These are phyloP conservation scores for Trichoderma sp. DNA, from an alignment of 2,329 filamentous ascomycete species.

Conservation along the genomic window DNA sequence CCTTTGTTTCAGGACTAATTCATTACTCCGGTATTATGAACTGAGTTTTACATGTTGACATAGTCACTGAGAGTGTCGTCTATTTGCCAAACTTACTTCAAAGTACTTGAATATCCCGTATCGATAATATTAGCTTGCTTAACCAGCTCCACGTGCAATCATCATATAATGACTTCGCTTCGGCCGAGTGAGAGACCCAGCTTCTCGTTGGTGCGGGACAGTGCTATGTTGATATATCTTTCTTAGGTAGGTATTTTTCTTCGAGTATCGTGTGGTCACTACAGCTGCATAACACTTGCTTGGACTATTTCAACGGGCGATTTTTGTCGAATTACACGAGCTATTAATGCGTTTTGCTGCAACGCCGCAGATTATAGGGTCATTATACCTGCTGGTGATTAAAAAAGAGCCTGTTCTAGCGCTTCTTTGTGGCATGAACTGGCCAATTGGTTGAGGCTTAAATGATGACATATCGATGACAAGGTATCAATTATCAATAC, in stretches of 20 bases:
- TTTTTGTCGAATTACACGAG: neutral
- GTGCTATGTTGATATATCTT: neutral
- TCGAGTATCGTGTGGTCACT: neutral
- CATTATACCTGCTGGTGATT: neutral
- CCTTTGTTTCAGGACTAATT: neutral
- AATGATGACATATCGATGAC: too few species aligned
- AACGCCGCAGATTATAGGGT: neutral
- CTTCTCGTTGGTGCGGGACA: neutral
- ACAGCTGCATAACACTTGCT: neutral
- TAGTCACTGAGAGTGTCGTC: neutral
- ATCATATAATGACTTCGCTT: neutral
- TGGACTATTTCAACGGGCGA: neutral
- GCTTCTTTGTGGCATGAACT: too few species aligned
- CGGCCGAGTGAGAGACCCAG: neutral
- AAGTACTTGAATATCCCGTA: neutral
- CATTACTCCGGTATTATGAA: neutral
- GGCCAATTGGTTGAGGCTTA: too few species aligned
- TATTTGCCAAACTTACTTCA: neutral
- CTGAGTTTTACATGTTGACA: neutral
- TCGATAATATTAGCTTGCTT: neutral
- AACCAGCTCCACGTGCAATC: neutral
- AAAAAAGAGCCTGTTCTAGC: too few species aligned
- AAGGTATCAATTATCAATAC: too few species aligned
- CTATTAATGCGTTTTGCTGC: neutral
- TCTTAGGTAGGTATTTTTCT: neutral